Evolutionary conservation across 164 flowering plant species (phyloP).

Genomic region (Kingdonia uniflora): DNA sequence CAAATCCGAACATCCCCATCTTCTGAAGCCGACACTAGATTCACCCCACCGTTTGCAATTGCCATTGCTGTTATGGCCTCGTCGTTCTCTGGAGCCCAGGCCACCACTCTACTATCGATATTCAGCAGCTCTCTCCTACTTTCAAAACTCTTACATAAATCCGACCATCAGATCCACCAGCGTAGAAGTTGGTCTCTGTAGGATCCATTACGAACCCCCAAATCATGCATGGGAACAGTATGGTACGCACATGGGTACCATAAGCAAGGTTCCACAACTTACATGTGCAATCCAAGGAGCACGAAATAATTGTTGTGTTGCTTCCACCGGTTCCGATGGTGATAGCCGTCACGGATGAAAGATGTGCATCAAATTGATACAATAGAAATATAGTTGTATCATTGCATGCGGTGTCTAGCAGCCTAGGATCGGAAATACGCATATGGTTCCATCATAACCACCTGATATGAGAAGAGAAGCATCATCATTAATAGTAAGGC

Average conservation of each 20-base stretch:
- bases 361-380: constrained; percentile 22
- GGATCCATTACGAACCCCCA: constrained; percentile 18
- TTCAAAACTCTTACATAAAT: constrained; percentile 24
- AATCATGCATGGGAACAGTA: constrained; percentile 28
- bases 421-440: constrained; percentile 13
- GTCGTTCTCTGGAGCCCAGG: constrained; percentile 19
- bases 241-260: constrained; percentile 16
- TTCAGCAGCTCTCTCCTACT: constrained; percentile 3
- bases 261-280: constrained; percentile 33
- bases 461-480: constrained; percentile 21
- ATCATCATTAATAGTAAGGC: constrained; percentile 20
- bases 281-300: constrained; percentile 36
- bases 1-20: constrained; percentile 34
- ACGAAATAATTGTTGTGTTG: constrained; percentile 21
- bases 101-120: constrained; percentile 1
- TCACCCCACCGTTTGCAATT: constrained; percentile 11
- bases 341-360: constrained; percentile 27
- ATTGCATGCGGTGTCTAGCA: constrained; percentile 9
- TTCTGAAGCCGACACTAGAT: constrained; percentile 35
- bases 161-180: constrained; percentile 43
- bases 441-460: constrained; percentile 16
- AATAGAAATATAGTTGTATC: background rate
- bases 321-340: constrained; percentile 10
- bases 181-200: constrained; percentile 18
- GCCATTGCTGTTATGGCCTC: constrained; percentile 20